A percentile compares a stretch with the other conserved stretches of the same genome.
Evolutionary conservation across 2,329 filamentous ascomycete species (phyloP).

Genomic region (Cladorrhinum sp.): DNA sequence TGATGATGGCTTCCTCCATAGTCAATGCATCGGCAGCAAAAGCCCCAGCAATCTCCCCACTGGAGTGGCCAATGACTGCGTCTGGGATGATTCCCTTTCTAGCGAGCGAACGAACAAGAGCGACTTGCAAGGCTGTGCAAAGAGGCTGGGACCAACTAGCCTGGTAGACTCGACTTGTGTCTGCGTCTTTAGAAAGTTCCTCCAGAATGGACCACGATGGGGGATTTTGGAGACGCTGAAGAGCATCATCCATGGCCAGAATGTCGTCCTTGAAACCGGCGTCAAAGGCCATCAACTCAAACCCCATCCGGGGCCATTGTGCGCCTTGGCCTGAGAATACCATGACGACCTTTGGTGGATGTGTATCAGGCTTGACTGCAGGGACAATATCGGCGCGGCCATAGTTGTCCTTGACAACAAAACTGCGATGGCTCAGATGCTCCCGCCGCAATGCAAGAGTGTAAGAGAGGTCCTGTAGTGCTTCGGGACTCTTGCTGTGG

Average conservation of each 20-base stretch:
- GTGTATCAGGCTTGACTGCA: not conserved
- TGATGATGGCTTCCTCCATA: conserved; percentile 35
- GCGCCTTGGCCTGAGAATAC: conserved; percentile 12
- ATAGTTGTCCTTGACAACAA: not conserved
- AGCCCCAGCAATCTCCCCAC: conserved; percentile 33
- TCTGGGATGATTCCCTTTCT: conserved; percentile 27
- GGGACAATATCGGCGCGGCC: not conserved
- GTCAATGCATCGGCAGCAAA: conserved; percentile 37
- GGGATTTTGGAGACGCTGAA: conserved; percentile 8
- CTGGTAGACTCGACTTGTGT: conserved; percentile 24
- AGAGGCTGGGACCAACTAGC: conserved; percentile 33
- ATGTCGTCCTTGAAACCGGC: conserved; percentile 14
- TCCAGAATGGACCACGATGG: conserved; percentile 5
- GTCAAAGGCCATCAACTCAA: conserved; percentile 3
- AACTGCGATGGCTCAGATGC: conserved; percentile 10
- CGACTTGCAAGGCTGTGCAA: conserved; percentile 35
- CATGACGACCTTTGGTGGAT: not conserved
- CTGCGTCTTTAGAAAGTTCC: conserved; percentile 11
- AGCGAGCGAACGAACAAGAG: conserved; percentile 32
- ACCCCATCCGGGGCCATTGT: conserved; percentile 11
- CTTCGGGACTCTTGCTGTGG: conserved; percentile 13
- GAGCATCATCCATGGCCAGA: not conserved
- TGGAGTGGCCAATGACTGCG: conserved; percentile 26
- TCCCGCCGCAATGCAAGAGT: conserved; percentile 15
- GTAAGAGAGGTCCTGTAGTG: conserved; percentile 21